Conservation (phyloP, 805 yeast genomes). For the Lipomyces orientalis region DNA sequence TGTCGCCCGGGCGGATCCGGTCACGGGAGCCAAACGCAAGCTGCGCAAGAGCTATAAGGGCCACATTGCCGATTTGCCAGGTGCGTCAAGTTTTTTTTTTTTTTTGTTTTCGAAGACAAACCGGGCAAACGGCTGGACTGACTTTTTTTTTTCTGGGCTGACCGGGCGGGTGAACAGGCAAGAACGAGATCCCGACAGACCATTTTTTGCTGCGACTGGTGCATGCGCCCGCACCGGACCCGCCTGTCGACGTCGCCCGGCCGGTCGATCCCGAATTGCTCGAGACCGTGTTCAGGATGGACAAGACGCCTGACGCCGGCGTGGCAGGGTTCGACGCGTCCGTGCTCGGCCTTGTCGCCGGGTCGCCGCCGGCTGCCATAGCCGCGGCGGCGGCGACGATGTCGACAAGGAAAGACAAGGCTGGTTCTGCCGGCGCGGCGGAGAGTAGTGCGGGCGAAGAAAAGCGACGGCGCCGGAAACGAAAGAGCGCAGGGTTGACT, state of each 20-base stretch:
- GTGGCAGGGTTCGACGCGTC: slow-evolving; percentile 77
- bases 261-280: slow-evolving; percentile 54
- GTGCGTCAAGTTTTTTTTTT: slow-evolving; percentile 14
- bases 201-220: slow-evolving; percentile 37
- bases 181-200: slow-evolving; percentile 49
- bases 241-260: not conserved
- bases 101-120: not conserved
- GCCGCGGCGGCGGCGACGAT: slow-evolving; percentile 1
- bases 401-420: slow-evolving; percentile 8
- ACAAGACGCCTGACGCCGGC: slow-evolving; percentile 69
- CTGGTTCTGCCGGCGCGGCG: slow-evolving; percentile 17
- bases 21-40: slow-evolving; percentile 90
- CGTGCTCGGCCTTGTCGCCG: slow-evolving; percentile 53
- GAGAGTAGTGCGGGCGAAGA: slow-evolving; percentile 20
- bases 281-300: slow-evolving; percentile 60
- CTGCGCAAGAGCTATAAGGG: slow-evolving; percentile 93
- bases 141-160: slow-evolving; percentile 19
- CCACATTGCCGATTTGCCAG: slow-evolving; percentile 86
- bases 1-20: slow-evolving; percentile 84
- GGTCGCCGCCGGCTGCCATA: slow-evolving; percentile 19
- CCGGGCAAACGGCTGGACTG: not conserved
- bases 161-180: slow-evolving; percentile 39
- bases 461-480: not conserved
- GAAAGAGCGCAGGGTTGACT: not conserved
- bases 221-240: slow-evolving; percentile 33